Conservation (phyloP, 1,284 basidiomycete genomes). For the Cystodermella granulosa region DNA sequence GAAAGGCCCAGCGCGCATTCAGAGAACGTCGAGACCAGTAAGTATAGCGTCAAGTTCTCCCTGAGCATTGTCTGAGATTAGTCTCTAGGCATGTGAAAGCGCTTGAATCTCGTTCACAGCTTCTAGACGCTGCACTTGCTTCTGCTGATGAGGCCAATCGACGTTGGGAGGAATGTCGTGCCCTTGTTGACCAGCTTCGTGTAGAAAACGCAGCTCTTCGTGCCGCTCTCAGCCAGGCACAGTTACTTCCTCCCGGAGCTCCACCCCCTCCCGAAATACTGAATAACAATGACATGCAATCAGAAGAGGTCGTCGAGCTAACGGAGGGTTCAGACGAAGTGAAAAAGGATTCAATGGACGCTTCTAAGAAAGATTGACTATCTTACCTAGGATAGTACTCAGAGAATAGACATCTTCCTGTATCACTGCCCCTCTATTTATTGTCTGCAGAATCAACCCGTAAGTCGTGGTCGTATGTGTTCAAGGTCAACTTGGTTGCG, state of each 20-base stretch:
- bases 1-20: slow-evolving; percentile 81
- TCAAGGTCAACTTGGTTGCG: slow-evolving; percentile 1
- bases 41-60: slow-evolving; percentile 38
- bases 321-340: slow-evolving; percentile 25
- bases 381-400: no score
- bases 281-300: slow-evolving; percentile 18
- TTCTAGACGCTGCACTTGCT: slow-evolving; percentile 74
- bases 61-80: slow-evolving; percentile 4
- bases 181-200: slow-evolving; percentile 73
- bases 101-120: slow-evolving; percentile 73
- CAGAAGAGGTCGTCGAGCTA: slow-evolving; percentile 26
- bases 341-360: slow-evolving; percentile 25
- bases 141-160: slow-evolving; percentile 80
- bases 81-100: slow-evolving; percentile 69
- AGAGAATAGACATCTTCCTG: no score
- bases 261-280: slow-evolving; percentile 7
- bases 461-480: no score
- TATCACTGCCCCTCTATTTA: no score
- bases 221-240: slow-evolving; percentile 44
- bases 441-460: no score
- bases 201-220: slow-evolving; percentile 68
- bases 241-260: slow-evolving; percentile 30
- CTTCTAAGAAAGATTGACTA: slow-evolving; percentile 10
- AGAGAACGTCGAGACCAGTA: slow-evolving; percentile 78
- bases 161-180: slow-evolving; percentile 79